These are phyloP conservation scores for Melampsora americana DNA, from an alignment of 1,284 basidiomycete genomes.

Conservation along the genomic window DNA sequence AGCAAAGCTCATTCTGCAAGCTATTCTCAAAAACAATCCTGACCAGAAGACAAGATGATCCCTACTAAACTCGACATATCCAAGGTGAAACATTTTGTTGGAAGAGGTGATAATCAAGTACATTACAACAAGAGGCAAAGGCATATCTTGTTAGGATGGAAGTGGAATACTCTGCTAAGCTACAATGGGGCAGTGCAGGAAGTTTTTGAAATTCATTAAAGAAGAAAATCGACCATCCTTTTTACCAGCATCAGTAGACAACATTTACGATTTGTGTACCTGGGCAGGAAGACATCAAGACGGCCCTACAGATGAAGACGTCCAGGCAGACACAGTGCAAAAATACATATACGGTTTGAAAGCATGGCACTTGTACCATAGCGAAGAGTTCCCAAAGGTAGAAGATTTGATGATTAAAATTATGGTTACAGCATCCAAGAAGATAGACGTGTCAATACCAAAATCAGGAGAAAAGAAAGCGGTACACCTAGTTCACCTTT, in stretches of 20 bases:
- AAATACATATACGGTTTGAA: conserved; percentile 11
- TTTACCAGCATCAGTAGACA: neutral
- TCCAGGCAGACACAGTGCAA: neutral
- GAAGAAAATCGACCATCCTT: neutral
- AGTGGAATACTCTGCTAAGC: neutral
- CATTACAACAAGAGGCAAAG: neutral
- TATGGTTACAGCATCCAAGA: neutral
- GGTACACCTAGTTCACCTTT: too few species aligned
- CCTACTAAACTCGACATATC: neutral
- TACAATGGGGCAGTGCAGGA: conserved; percentile 11
- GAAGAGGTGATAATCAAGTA: too few species aligned
- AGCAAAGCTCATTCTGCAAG: too few species aligned
- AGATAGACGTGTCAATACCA: neutral
- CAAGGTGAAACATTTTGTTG: too few species aligned
- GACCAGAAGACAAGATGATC: neutral
- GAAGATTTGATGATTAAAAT: neutral
- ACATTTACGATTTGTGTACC: neutral
- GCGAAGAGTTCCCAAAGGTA: neutral
- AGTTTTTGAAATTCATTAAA: conserved; percentile 2
- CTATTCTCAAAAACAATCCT: neutral
- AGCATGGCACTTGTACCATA: neutral
- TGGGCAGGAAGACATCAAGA: conserved; percentile 1
- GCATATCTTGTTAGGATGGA: neutral
- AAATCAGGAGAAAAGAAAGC: too few species aligned
- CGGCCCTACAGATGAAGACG: neutral